phyloP scores from a whole-genome alignment of 805 yeast genomes.

The Kodamaea fukazawae region DNA sequence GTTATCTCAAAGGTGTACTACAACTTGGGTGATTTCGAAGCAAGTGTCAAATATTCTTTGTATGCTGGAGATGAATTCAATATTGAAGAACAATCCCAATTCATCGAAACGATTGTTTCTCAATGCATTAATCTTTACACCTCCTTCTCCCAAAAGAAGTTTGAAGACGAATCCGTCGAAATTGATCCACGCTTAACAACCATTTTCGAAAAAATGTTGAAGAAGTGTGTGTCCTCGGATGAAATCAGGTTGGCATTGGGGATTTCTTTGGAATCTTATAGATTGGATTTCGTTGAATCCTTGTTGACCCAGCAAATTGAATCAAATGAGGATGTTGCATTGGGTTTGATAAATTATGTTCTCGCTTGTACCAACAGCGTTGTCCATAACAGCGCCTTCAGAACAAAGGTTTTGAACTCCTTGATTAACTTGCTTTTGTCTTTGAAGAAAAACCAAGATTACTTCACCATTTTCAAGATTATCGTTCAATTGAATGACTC shows the following conservation, averaged over 20 bases:
- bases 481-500: conserved; percentile 84
- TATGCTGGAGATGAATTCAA: conserved; percentile 80
- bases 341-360: conserved; percentile 66
- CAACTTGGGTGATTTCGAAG: conserved; percentile 89
- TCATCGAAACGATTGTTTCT: conserved; percentile 88
- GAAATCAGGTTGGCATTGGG: conserved; percentile 86
- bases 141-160: conserved; percentile 51
- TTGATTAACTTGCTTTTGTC: conserved; percentile 60
- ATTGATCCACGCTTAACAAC: conserved; percentile 62
- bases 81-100: conserved; percentile 74
- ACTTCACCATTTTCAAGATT: conserved; percentile 78
- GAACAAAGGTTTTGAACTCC: conserved; percentile 58
- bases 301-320: conserved; percentile 47
- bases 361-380: conserved; percentile 70
- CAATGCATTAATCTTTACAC: conserved; percentile 87
- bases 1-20: conserved; percentile 87
- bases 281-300: conserved; percentile 73
- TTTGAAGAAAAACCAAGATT: conserved; percentile 62
- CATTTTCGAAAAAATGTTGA: conserved; percentile 84
- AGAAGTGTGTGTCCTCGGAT: conserved; percentile 66
- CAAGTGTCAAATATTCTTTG: conserved; percentile 85
- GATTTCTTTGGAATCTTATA: conserved; percentile 81
- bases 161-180: conserved; percentile 20
- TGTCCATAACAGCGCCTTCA: conserved; percentile 62
- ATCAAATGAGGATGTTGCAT: conserved; percentile 49